A percentile compares a stretch with the other conserved stretches of the same genome.
These are phyloP conservation scores for Silene uniflora DNA, from an alignment of 148 eudicot species.

Conservation along the genomic window DNA sequence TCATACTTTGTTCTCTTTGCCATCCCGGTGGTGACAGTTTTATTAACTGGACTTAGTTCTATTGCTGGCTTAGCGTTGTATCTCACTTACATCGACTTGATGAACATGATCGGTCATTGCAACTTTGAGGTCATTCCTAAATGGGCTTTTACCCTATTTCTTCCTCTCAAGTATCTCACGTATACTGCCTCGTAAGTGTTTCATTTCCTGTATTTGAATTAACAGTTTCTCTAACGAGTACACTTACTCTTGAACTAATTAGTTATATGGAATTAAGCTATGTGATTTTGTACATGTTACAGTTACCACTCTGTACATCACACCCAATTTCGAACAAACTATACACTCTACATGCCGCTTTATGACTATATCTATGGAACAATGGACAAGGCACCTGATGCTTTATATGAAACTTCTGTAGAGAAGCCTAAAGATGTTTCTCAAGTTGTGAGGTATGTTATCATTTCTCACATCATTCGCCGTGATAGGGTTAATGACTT, in stretches of 20 bases:
- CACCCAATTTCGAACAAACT: constrained; percentile 72
- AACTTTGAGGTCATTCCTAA: constrained; percentile 71
- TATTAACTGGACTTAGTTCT: constrained; percentile 26
- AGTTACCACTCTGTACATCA: constrained; percentile 85
- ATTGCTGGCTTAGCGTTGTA: constrained; percentile 29
- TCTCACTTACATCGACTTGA: constrained; percentile 48
- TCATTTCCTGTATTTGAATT: background rate
- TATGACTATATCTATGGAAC: constrained; percentile 72
- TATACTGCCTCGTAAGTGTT: constrained; percentile 72
- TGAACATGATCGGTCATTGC: constrained; percentile 78
- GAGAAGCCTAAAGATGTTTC: constrained; percentile 38
- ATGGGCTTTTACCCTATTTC: constrained; percentile 42
- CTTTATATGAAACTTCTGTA: constrained; percentile 48
- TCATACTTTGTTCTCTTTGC: constrained; percentile 46
- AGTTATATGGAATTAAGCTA: too few species aligned
- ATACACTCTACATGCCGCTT: constrained; percentile 81
- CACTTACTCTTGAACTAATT: too few species aligned
- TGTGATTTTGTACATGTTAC: background rate
- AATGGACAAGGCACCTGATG: constrained; percentile 47
- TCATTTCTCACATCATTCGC: background rate
- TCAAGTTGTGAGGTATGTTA: constrained; percentile 60
- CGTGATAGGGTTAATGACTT: too few species aligned
- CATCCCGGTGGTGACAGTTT: constrained; percentile 34
- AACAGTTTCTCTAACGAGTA: too few species aligned
- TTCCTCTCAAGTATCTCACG: constrained; percentile 69